These are phyloP conservation scores for Microdochium nivale DNA, from an alignment of 2,329 filamentous ascomycete genomes.

Conservation along the genomic window DNA sequence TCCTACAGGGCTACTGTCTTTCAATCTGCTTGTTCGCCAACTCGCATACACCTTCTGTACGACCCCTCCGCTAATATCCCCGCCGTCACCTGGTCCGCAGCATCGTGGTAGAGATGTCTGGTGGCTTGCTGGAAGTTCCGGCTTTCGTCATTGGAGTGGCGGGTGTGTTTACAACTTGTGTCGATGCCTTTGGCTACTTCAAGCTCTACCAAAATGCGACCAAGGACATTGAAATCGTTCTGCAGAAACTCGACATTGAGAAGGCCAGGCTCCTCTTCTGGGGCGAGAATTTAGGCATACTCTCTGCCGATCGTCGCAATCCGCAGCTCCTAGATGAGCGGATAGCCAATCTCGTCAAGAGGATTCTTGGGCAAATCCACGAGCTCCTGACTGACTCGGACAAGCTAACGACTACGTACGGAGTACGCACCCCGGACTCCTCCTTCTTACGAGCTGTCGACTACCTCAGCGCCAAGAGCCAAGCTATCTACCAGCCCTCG, in stretches of 20 bases:
- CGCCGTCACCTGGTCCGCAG: neutral
- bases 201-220: neutral
- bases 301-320: neutral
- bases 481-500: neutral
- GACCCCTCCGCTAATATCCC: neutral
- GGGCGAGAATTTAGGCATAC: neutral
- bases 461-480: neutral
- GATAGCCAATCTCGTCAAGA: neutral
- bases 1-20: neutral
- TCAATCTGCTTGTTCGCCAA: neutral
- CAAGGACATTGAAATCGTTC: neutral
- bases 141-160: neutral
- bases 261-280: neutral
- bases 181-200: neutral
- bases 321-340: neutral
- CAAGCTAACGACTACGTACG: neutral
- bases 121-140: neutral
- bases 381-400: neutral
- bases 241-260: neutral
- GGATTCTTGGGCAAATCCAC: neutral
- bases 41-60: neutral
- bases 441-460: neutral
- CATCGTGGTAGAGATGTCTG: neutral
- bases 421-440: neutral
- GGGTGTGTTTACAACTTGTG: neutral